These are phyloP conservation scores for Colletotrichum sp. DNA, from an alignment of 2,329 filamentous ascomycete genomes.

Conservation along the genomic window DNA sequence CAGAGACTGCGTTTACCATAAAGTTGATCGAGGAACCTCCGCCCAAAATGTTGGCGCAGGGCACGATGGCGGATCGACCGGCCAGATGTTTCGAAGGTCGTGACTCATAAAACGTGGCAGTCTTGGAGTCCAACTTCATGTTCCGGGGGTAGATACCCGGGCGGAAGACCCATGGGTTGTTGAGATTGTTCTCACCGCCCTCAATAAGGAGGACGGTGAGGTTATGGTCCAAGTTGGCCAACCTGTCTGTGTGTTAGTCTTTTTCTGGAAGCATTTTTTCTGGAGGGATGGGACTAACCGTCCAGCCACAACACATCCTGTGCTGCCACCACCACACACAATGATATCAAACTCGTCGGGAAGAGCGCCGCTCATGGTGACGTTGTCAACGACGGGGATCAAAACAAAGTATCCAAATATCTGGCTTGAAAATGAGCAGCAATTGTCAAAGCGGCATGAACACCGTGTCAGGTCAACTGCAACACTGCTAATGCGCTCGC, in stretches of 20 bases:
- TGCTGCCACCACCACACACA: constrained; percentile 76
- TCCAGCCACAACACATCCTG: constrained; percentile 63
- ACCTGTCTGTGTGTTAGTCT: constrained; percentile 49
- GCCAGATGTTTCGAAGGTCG: constrained; percentile 74
- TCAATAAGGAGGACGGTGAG: constrained; percentile 73
- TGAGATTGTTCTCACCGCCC: constrained; percentile 74
- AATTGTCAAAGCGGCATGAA: constrained; percentile 1
- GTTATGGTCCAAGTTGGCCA: constrained; percentile 80
- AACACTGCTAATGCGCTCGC: constrained; percentile 2
- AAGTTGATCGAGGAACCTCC: constrained; percentile 80
- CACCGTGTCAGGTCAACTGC: constrained; percentile 4
- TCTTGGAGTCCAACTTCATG: constrained; percentile 82
- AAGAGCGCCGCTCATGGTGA: constrained; percentile 43
- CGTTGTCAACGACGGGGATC: not conserved
- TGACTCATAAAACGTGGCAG: constrained; percentile 82
- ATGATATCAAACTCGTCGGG: constrained; percentile 85
- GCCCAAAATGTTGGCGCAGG: constrained; percentile 74
- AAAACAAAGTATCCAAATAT: not conserved
- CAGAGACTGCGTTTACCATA: constrained; percentile 53
- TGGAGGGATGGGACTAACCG: constrained; percentile 43
- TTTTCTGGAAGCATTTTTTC: constrained; percentile 34
- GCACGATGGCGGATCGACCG: constrained; percentile 76
- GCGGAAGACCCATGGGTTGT: constrained; percentile 80
- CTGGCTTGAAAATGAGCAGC: not conserved
- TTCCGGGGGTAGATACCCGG: constrained; percentile 80